These are phyloP conservation scores for Tephrocybe sp. DNA, from an alignment of 768 basidiomycete species.

Conservation along the genomic window DNA sequence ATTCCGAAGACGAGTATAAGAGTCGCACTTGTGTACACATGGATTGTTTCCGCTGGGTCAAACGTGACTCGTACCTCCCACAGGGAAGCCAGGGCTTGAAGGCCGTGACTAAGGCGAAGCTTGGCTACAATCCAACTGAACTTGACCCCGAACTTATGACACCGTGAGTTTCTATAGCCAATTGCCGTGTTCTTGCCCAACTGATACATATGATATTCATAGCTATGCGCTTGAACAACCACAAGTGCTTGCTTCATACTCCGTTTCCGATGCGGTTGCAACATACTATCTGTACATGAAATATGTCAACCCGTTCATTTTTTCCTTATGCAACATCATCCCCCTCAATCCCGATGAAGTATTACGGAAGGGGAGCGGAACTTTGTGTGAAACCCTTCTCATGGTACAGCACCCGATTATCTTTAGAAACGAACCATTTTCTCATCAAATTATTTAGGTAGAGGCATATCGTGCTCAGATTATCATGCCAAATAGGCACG, in stretches of 20 bases:
- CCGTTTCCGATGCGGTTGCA: constrained; percentile 99
- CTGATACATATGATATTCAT: neutral
- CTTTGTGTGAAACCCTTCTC: constrained; percentile 93
- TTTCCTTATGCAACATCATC: constrained; percentile 98
- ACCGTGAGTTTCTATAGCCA: constrained; percentile 61
- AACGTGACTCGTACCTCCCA: constrained; percentile 96
- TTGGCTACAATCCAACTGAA: constrained; percentile 96
- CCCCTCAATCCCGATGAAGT: constrained; percentile 97
- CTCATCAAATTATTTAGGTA: constrained; percentile 52
- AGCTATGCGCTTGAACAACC: constrained; percentile 98
- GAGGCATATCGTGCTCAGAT: constrained; percentile 90
- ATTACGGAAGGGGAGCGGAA: constrained; percentile 91
- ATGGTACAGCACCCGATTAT: constrained; percentile 69
- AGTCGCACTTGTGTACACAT: constrained; percentile 90
- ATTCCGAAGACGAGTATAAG: constrained; percentile 94
- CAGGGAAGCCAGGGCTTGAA: constrained; percentile 99
- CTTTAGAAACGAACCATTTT: neutral
- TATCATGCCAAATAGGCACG: constrained; percentile 98
- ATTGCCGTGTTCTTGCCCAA: neutral
- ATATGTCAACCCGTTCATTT: constrained; percentile 99
- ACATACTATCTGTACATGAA: constrained; percentile 99
- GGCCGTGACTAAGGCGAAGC: constrained; percentile 92
- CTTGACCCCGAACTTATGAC: constrained; percentile 99
- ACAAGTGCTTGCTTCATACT: constrained; percentile 92
- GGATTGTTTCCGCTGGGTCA: constrained; percentile 99